These are phyloP conservation scores for Colletotrichum scovillei DNA, from an alignment of 2,329 filamentous ascomycete species.

Conservation along the genomic window DNA sequence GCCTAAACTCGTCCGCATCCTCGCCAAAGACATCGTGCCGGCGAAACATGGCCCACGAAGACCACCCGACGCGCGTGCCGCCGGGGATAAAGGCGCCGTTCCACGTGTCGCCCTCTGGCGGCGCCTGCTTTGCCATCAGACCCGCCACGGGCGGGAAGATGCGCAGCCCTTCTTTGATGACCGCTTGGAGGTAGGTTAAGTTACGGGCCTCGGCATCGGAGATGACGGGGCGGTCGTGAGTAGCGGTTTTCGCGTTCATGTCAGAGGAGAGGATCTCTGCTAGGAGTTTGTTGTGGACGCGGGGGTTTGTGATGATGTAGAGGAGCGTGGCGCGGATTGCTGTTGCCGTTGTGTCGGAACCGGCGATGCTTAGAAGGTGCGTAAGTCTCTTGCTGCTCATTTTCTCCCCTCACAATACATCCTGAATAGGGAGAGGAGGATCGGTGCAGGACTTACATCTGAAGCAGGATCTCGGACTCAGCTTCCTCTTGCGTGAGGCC, in stretches of 20 bases:
- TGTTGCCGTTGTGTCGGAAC: slow-evolving; percentile 68
- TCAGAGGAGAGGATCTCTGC: slow-evolving; percentile 51
- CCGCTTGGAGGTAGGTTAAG: slow-evolving; percentile 58
- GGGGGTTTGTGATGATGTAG: slow-evolving; percentile 61
- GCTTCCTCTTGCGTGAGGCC: slow-evolving; percentile 51
- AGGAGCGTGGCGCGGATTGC: slow-evolving; percentile 64
- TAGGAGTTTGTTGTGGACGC: slow-evolving; percentile 56
- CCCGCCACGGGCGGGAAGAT: slow-evolving; percentile 50
- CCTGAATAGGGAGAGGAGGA: background rate
- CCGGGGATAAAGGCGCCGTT: slow-evolving; percentile 43
- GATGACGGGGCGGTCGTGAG: slow-evolving; percentile 40
- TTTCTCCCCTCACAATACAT: slow-evolving; percentile 10
- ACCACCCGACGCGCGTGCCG: slow-evolving; percentile 45
- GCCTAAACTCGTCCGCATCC: slow-evolving; percentile 48
- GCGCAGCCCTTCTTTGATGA: slow-evolving; percentile 60
- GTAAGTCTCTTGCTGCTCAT: no score
- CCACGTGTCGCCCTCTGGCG: slow-evolving; percentile 13
- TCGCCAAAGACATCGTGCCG: slow-evolving; percentile 47
- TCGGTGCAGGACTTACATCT: slow-evolving; percentile 42
- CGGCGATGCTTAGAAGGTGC: slow-evolving; percentile 54
- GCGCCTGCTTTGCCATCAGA: slow-evolving; percentile 45
- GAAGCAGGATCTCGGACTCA: slow-evolving; percentile 56
- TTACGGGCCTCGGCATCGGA: slow-evolving; percentile 47
- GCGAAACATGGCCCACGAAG: slow-evolving; percentile 48
- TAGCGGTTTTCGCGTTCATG: slow-evolving; percentile 20